Evolutionary conservation across 2,329 filamentous ascomycete genomes (phyloP).

Genomic region (Phialemoniopsis sp.): DNA sequence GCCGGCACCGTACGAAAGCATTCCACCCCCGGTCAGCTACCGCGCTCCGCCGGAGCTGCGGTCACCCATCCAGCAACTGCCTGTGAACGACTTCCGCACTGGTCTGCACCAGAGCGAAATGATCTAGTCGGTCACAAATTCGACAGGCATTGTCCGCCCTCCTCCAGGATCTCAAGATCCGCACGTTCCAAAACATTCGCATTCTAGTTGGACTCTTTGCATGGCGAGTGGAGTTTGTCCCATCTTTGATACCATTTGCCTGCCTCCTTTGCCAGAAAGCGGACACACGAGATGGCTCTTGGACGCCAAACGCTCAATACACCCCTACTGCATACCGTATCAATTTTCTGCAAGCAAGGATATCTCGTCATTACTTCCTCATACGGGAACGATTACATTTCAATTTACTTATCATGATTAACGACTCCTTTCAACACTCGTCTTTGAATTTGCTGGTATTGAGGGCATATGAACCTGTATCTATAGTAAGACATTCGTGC

Average conservation of each 20-base stretch:
- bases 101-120: conserved; percentile 52
- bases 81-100: conserved; percentile 35
- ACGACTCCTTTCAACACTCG: too few species aligned
- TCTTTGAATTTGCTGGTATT: too few species aligned
- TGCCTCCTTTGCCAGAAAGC: too few species aligned
- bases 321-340: too few species aligned
- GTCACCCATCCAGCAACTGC: conserved; percentile 14
- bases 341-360: too few species aligned
- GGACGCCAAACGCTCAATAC: too few species aligned
- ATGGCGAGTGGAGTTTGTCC: conserved; percentile 22
- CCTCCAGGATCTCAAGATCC: conserved; percentile 1
- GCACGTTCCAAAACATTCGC: conserved; percentile 10
- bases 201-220: conserved; percentile 20
- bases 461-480: too few species aligned
- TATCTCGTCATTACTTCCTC: too few species aligned
- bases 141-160: conserved; percentile 5
- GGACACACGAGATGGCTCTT: too few species aligned
- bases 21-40: conserved; percentile 27
- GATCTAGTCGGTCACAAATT: conserved; percentile 40
- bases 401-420: too few species aligned
- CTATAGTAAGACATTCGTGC: too few species aligned
- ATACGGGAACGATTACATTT: too few species aligned
- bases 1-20: conserved; percentile 30
- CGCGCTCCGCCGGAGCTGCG: conserved; percentile 30
- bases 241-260: conserved; percentile 1